Evolutionary conservation across 192 early-diverging fungal species (phyloP), one percentile per base, ranked within the genome.

Genomic region (Haplosporangium gracile): DNA sequence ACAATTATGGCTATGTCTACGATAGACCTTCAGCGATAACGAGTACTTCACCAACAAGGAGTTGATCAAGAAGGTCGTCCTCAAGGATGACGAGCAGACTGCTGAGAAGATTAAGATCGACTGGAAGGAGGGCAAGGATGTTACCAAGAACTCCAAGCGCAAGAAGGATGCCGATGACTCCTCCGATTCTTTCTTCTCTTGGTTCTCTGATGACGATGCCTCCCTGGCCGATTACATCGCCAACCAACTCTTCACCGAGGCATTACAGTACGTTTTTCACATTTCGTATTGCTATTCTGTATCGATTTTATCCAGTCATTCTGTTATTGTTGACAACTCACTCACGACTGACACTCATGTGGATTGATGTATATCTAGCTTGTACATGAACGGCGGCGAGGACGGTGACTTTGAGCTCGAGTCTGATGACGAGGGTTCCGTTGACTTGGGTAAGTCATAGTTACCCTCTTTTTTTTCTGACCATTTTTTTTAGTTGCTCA

Each of bases 51-150:
- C 82, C 63, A 90, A 93, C 90, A 82, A 82, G 74, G 84, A 76
- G 81, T 81, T 93, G 51, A 74, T 90, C 85, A 93, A 92, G 89
- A 91, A 92, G 81, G 84, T 93, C 80, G 77, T 68, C 63, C 36
- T 74, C 63, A 80, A 81, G 72, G 79, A 36, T 60, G 79, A 74
- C 13, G 77, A 80, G 78, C 73, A 76, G 18, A 47, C 42, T 2
- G n/a, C 63, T 39, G 79, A 72, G 51, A 38, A 32, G 47, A 74
- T 57, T 40, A 55, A 63, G 47, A 92, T 93, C 88, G 42, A 93
- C 79, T 93, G 92, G 92, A 93, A 93, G 85, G 88, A 89, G 34
- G 89, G 87, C 88, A 92, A 91, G 88, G 86, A 91, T 53, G 85
- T 93, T 24, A 91, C 90, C 13, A 70, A 83, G 16, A 82, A 53